Evolutionary conservation across 768 basidiomycete genomes (phyloP).

Genomic region (Lentinula aciculospora): DNA sequence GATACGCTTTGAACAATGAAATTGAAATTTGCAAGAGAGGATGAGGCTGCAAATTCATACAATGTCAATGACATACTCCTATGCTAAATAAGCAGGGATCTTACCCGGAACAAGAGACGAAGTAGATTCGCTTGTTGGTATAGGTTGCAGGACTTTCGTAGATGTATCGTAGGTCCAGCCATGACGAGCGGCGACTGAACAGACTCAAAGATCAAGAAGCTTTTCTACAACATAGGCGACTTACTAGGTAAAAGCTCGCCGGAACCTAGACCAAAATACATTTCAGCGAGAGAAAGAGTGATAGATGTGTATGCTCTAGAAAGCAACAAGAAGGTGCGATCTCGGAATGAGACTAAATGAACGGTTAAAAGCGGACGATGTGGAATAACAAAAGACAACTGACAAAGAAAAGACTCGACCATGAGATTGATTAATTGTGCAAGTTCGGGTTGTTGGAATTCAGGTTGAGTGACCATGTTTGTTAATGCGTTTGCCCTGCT

Average conservation of each 20-base stretch:
- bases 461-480: conserved; percentile 33
- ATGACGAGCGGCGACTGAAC: conserved; percentile 33
- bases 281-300: conserved; percentile 44
- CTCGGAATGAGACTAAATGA: conserved; percentile 50
- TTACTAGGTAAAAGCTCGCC: conserved; percentile 34
- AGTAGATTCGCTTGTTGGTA: background rate
- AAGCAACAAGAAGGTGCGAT: conserved; percentile 48
- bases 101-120: conserved; percentile 6
- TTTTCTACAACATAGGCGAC: conserved; percentile 4
- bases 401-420: conserved; percentile 48
- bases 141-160: conserved; percentile 40
- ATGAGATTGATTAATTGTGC: conserved; percentile 38
- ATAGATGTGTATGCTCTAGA: conserved; percentile 64
- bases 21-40: conserved; percentile 43
- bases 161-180: conserved; percentile 50
- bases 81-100: conserved; percentile 9
- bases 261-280: conserved; percentile 46
- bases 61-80: background rate
- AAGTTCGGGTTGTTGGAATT: conserved; percentile 41
- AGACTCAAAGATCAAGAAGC: background rate
- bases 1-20: conserved; percentile 51
- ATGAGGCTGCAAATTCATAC: conserved; percentile 24
- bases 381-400: conserved; percentile 15
- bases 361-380: background rate
- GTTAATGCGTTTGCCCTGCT: conserved; percentile 36